Base-by-base conservation (phyloP, 768 basidiomycete species). In the Lepiota brunneoincarnata region DNA sequence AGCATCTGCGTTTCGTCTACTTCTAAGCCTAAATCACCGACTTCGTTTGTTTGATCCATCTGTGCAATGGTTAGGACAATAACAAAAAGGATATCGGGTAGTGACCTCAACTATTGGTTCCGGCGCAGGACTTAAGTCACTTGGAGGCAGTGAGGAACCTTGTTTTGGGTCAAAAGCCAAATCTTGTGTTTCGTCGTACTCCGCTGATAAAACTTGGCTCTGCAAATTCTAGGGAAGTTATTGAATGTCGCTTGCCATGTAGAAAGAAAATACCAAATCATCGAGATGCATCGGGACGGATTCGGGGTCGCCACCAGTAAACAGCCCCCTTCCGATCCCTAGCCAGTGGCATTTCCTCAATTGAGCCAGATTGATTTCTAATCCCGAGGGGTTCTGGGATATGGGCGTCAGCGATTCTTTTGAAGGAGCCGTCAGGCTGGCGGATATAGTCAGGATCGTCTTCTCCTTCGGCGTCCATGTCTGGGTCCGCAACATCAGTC, bases 381-480 rank as follows among this genome's bases (percentile, higher is more conserved):
- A 87, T 59, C 10, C 89, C 89, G 23, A 86, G 66, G 2, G 85
- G 86, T 23, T 69, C 64, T 57, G 70, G 54, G 47, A 58, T 46
- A 28, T 69, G 63, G 15, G 62, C 63, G 15, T 68, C 65, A 36
- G 62, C 61, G 10, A 61, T 61, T 12, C 41, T 41, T 17, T 63
- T 50, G 46, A 69, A 73, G n/a, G 64, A 64, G 31, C 74, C 76
- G 57, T 76, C 73, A 4, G 70, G 58, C 44, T 66, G 66, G 36
- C 51, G 57, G 35, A 67, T 57, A 57, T 74, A 77, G 35, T 79
- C 80, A 0, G 74, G 72, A 59, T 84, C 82, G 21, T 79, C 79
- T 47, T 87, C 85, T 7, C 82, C 82, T 10, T 81, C 76, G 6
- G 81, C 84, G 63, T 89, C 86, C 12, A 63, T 59, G 49, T 83